phyloP scores from a whole-genome alignment of 1,139 yeast genomes.

The Debaryomyces fabryi region DNA sequence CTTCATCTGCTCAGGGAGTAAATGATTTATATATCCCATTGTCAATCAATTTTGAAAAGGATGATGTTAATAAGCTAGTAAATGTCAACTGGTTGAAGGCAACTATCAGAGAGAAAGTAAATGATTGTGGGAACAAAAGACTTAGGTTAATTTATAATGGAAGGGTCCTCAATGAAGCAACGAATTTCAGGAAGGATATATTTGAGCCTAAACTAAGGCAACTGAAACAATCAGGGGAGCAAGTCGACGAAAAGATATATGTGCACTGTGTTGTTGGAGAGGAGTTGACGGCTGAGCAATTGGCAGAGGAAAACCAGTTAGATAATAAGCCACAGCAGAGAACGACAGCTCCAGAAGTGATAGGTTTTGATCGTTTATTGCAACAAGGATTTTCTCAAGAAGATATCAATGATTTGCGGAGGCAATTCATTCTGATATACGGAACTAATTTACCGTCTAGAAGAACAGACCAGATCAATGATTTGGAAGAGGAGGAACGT shows the following conservation, averaged over 20 bases:
- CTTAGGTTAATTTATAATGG: constrained; percentile 78
- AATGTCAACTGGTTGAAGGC: constrained; percentile 34
- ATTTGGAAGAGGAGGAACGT: constrained; percentile 45
- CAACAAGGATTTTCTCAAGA: constrained; percentile 81
- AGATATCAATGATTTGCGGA: constrained; percentile 71
- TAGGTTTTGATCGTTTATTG: constrained; percentile 83
- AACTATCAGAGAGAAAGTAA: constrained; percentile 31
- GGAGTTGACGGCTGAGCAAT: constrained; percentile 56
- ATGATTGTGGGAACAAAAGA: constrained; percentile 45
- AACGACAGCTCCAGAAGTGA: constrained; percentile 67
- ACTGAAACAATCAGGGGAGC: constrained; percentile 11
- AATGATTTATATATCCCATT: constrained; percentile 36
- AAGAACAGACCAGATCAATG: constrained; percentile 32
- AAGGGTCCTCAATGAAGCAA: constrained; percentile 61
- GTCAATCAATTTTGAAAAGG: constrained; percentile 31
- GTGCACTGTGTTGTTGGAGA: constrained; percentile 87
- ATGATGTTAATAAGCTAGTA: constrained; percentile 35
- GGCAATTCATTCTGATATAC: constrained; percentile 73
- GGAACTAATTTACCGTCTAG: constrained; percentile 15
- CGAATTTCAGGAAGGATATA: constrained; percentile 57
- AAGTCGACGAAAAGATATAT: constrained; percentile 40
- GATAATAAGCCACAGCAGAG: constrained; percentile 55
- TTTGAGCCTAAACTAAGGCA: constrained; percentile 31
- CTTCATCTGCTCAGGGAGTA: constrained; percentile 23
- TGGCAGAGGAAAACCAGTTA: constrained; percentile 61